phyloP scores from a whole-genome alignment of 306 rosid genomes.

The Astragalus membranaceus region DNA sequence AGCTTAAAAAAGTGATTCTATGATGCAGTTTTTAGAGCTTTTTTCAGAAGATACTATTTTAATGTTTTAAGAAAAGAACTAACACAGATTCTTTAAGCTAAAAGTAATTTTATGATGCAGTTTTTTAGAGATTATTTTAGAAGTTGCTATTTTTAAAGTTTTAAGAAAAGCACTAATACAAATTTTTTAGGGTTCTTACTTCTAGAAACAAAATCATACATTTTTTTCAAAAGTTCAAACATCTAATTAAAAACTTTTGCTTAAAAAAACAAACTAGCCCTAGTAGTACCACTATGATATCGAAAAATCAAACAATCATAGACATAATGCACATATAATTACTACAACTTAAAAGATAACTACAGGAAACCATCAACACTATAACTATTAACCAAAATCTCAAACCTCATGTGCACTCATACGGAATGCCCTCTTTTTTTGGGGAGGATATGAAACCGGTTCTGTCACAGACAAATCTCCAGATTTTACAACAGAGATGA shows the following conservation, averaged over 20 bases:
- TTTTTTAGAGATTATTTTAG: neutral
- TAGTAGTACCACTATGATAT: neutral
- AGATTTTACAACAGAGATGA: neutral
- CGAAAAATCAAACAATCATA: neutral
- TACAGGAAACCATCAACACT: neutral
- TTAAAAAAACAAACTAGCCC: neutral
- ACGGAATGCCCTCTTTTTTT: conserved; percentile 53
- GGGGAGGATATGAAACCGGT: conserved; percentile 31
- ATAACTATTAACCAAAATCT: neutral
- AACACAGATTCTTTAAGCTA: neutral
- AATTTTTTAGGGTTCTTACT: neutral
- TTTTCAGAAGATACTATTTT: neutral
- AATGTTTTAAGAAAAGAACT: neutral
- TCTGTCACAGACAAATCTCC: conserved; percentile 32
- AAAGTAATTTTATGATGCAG: neutral
- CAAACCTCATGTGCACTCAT: conserved; percentile 96
- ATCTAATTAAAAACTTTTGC: neutral
- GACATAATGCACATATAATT: neutral
- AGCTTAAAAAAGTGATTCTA: neutral
- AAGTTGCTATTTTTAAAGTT: neutral
- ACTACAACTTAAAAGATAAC: neutral
- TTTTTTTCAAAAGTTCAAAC: neutral
- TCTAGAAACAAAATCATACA: neutral
- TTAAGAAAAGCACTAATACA: neutral
- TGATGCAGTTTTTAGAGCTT: neutral